phyloP scores from a whole-genome alignment of 1,284 basidiomycete genomes.

The Laetiporus sulphureus region DNA sequence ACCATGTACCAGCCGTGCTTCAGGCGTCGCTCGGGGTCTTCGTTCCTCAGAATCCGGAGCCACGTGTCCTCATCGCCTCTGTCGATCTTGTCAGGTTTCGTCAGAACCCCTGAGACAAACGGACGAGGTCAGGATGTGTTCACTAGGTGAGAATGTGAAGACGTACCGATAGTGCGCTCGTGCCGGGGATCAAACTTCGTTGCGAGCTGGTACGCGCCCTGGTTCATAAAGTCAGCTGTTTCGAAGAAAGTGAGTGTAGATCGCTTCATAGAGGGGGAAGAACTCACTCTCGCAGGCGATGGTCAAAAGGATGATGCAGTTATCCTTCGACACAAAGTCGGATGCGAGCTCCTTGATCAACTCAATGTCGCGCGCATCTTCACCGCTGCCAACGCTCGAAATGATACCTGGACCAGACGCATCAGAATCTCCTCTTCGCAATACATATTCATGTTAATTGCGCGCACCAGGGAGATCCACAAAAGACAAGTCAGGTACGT shows the following conservation, averaged over 20 bases:
- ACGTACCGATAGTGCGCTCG: constrained; percentile 60
- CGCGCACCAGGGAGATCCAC: constrained; percentile 58
- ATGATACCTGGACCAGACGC: constrained; percentile 49
- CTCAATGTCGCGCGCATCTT: constrained; percentile 48
- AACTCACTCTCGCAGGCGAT: constrained; percentile 66
- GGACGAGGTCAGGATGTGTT: neutral
- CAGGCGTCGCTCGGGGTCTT: constrained; percentile 38
- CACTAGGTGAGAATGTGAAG: neutral
- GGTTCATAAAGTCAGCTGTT: constrained; percentile 70
- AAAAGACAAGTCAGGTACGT: constrained; percentile 68
- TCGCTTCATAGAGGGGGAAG: no score
- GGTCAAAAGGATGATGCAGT: constrained; percentile 64
- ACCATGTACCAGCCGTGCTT: constrained; percentile 67
- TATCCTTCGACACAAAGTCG: constrained; percentile 53
- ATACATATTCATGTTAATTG: no score
- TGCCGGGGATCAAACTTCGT: constrained; percentile 53
- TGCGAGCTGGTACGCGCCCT: constrained; percentile 43
- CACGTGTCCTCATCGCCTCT: constrained; percentile 53
- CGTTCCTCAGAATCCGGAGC: constrained; percentile 54
- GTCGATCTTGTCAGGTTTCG: constrained; percentile 72
- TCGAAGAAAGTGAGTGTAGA: neutral
- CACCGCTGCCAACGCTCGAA: constrained; percentile 45
- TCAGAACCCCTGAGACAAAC: constrained; percentile 57
- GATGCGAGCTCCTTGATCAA: constrained; percentile 51
- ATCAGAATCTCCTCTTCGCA: neutral